phyloP scores from a whole-genome alignment of 2,329 filamentous ascomycete species.

The Taxawa tesnikishii region DNA sequence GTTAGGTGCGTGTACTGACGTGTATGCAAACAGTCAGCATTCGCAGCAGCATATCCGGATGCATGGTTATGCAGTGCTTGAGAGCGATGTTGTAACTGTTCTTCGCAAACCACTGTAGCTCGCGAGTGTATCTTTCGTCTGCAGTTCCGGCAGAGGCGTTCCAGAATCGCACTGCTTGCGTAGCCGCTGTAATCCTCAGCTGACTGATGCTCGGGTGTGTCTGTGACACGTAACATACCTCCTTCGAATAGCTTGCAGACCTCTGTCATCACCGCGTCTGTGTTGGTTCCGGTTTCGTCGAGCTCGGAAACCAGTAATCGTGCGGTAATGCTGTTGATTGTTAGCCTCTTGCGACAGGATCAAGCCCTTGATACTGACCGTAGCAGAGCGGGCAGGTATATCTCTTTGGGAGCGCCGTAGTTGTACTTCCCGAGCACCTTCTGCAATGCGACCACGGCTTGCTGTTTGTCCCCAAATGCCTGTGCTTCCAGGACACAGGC shows the following conservation, averaged over 20 bases:
- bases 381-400: slow-evolving; percentile 53
- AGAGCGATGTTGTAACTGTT: slow-evolving; percentile 71
- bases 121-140: slow-evolving; percentile 35
- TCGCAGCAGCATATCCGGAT: slow-evolving; percentile 40
- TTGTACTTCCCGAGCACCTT: slow-evolving; percentile 47
- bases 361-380: slow-evolving; percentile 26
- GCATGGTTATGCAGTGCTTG: slow-evolving; percentile 47
- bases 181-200: not conserved
- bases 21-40: slow-evolving; percentile 38
- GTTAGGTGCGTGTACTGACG: no score
- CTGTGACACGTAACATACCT: slow-evolving; percentile 32
- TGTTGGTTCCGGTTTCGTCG: slow-evolving; percentile 16
- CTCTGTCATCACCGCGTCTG: slow-evolving; percentile 26
- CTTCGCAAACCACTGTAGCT: slow-evolving; percentile 75
- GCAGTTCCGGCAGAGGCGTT: no score
- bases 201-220: slow-evolving; percentile 18
- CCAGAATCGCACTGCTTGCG: no score
- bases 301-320: slow-evolving; percentile 33
- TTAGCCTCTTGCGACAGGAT: slow-evolving; percentile 6
- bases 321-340: slow-evolving; percentile 26
- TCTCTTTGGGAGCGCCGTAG: slow-evolving; percentile 30
- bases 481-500: slow-evolving; percentile 72
- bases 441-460: slow-evolving; percentile 48
- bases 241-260: slow-evolving; percentile 44
- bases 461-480: slow-evolving; percentile 46